phyloP scores from a whole-genome alignment of 2,329 filamentous ascomycete genomes.

The Cladosporium sp. region DNA sequence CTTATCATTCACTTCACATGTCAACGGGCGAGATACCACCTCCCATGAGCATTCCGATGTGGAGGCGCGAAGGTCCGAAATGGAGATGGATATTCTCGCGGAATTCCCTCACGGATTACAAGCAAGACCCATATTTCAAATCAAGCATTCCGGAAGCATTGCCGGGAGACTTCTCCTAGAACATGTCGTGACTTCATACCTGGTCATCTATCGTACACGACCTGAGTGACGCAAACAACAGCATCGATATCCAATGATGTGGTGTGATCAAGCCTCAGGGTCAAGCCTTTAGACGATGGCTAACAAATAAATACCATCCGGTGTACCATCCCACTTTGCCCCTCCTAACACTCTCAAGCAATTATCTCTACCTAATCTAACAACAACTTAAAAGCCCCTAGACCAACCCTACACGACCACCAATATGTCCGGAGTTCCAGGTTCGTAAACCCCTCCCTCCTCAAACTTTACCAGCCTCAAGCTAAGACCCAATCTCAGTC shows the following conservation, averaged over 20 bases:
- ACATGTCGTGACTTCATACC: slow-evolving; percentile 6
- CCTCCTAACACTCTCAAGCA: background rate
- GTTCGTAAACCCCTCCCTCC: background rate
- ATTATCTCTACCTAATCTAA: background rate
- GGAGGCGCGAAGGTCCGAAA: no score
- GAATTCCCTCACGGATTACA: no score
- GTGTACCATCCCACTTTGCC: no score
- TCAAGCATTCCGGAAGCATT: no score
- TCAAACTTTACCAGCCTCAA: background rate
- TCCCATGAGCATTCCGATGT: no score
- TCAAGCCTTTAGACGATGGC: no score
- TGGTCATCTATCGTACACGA: background rate
- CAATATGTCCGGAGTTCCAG: background rate
- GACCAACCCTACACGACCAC: background rate
- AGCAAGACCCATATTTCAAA: no score
- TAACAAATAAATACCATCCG: background rate
- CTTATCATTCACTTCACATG: background rate
- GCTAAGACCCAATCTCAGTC: background rate
- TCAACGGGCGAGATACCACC: background rate
- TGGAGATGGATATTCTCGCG: no score
- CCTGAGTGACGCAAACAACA: slow-evolving; percentile 2
- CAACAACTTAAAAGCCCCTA: background rate
- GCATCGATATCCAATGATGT: background rate
- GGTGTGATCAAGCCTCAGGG: no score
- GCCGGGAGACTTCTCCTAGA: background rate